Conservation (phyloP, 192 early-diverging fungal genomes). For the Diversispora epigaea region DNA sequence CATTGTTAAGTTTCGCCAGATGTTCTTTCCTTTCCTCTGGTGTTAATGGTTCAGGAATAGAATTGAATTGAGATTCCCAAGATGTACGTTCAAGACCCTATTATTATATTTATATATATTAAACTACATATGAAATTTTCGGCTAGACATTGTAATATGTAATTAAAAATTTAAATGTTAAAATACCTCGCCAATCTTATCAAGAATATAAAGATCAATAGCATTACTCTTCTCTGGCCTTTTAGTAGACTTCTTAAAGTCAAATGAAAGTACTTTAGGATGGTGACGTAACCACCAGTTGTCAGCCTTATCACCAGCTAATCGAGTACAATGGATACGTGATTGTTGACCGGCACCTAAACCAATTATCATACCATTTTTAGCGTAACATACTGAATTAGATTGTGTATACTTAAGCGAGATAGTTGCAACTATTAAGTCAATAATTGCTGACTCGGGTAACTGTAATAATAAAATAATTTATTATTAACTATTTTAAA, state of each 20-base stretch:
- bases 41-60: conserved; percentile 77
- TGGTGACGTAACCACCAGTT: conserved; percentile 99
- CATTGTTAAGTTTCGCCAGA: conserved; percentile 64
- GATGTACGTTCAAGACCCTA: conserved; percentile 59
- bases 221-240: conserved; percentile 96
- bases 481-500: neutral
- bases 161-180: conserved; percentile 7
- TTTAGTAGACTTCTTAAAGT: conserved; percentile 86
- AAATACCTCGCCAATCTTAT: conserved; percentile 75
- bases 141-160: neutral
- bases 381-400: conserved; percentile 98
- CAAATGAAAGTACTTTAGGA: conserved; percentile 85
- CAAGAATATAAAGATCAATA: conserved; percentile 91
- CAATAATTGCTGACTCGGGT: neutral
- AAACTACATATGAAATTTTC: neutral
- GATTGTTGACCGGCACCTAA: conserved; percentile 98
- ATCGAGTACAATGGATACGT: conserved; percentile 96
- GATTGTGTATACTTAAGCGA: conserved; percentile 99
- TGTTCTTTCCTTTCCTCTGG: conserved; percentile 76
- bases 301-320: conserved; percentile 99
- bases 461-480: neutral
- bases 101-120: neutral
- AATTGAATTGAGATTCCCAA: conserved; percentile 82
- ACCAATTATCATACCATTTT: conserved; percentile 95
- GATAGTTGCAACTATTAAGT: conserved; percentile 84